These are phyloP conservation scores for peach (Prunus persica) DNA, from an alignment of 306 rosid species.

Conservation along the genomic window DNA sequence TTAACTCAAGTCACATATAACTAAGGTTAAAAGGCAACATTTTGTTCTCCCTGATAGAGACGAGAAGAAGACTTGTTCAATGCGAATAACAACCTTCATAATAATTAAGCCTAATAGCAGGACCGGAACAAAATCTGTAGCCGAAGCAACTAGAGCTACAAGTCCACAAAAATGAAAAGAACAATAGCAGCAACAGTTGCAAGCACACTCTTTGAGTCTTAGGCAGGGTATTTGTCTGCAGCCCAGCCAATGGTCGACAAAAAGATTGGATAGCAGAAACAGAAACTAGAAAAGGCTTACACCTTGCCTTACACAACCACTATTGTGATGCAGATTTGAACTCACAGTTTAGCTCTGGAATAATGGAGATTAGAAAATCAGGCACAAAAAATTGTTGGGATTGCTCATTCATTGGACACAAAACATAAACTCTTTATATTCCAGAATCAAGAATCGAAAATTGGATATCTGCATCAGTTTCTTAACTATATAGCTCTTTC, in stretches of 20 bases:
- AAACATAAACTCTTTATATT: not conserved
- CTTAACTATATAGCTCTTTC: not conserved
- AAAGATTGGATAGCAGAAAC: not conserved
- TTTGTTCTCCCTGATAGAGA: not conserved
- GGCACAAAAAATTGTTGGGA: not conserved
- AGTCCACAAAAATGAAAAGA: too few relatives aligned
- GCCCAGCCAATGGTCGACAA: too few relatives aligned
- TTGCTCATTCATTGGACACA: not conserved
- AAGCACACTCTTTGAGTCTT: too few relatives aligned
- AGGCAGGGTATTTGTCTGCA: too few relatives aligned
- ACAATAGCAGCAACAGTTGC: too few relatives aligned
- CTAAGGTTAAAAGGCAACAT: not conserved
- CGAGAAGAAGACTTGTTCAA: not conserved
- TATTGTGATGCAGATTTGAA: not conserved
- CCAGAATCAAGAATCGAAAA: not conserved
- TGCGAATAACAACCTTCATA: not conserved
- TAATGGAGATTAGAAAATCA: constrained; percentile 1
- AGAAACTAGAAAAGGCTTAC: not conserved
- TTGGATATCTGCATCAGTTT: not conserved
- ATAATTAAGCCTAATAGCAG: not conserved
- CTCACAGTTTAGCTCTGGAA: not conserved
- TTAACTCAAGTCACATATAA: not conserved
- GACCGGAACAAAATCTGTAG: not conserved
- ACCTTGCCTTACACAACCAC: not conserved
- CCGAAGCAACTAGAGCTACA: not conserved